Evolutionary conservation across 1,284 basidiomycete genomes (phyloP).

Genomic region (Ganoderma lucidum): DNA sequence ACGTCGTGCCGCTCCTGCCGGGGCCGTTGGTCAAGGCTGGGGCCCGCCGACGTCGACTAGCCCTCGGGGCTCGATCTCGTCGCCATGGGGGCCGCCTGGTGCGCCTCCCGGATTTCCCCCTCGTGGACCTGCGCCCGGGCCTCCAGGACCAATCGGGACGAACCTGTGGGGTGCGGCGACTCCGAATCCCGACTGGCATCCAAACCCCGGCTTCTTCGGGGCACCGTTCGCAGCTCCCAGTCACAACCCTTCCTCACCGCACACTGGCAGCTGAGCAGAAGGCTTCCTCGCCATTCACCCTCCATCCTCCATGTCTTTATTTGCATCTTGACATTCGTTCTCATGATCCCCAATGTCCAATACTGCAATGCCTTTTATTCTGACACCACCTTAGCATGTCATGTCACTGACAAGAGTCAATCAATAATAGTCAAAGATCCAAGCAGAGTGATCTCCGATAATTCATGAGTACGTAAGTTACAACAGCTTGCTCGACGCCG

Average conservation of each 20-base stretch:
- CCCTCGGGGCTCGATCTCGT: conserved; percentile 46
- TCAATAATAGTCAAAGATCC: conserved; percentile 37
- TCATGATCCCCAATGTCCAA: conserved; percentile 34
- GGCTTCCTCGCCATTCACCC: neutral
- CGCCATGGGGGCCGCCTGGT: conserved; percentile 55
- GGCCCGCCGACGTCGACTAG: conserved; percentile 48
- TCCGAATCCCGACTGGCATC: conserved; percentile 54
- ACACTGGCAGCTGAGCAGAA: conserved; percentile 53
- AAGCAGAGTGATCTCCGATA: conserved; percentile 8
- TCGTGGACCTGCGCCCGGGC: conserved; percentile 38
- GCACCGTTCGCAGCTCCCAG: conserved; percentile 54
- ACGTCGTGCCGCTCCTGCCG: conserved; percentile 51
- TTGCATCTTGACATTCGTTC: conserved; percentile 40
- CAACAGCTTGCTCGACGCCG: conserved; percentile 92
- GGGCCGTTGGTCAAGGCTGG: conserved; percentile 50
- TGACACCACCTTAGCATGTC: conserved; percentile 36
- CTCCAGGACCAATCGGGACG: conserved; percentile 42
- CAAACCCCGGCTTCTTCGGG: conserved; percentile 52
- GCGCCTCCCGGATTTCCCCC: conserved; percentile 45
- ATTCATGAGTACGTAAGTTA: conserved; percentile 45
- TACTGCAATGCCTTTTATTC: conserved; percentile 41
- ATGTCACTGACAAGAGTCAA: conserved; percentile 37
- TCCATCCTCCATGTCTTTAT: conserved; percentile 29
- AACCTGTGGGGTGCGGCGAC: conserved; percentile 52
- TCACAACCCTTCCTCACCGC: conserved; percentile 57